phyloP scores from a whole-genome alignment of 2,329 filamentous ascomycete genomes.

The Venturia effusa region DNA sequence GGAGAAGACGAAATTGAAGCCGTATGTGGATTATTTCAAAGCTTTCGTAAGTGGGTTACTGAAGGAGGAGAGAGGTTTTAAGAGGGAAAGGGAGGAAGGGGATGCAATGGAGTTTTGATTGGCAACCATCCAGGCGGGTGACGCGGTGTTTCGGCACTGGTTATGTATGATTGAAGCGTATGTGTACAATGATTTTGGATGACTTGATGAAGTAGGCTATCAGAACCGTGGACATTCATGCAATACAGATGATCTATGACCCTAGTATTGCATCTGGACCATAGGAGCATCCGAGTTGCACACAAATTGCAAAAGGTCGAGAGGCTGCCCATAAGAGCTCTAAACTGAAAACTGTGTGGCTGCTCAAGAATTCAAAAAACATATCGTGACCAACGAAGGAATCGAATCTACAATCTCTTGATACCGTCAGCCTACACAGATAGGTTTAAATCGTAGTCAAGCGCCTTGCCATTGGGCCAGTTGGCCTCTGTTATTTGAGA shows the following conservation, averaged over 20 bases:
- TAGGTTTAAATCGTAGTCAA: slow-evolving; percentile 39
- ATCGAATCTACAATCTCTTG: slow-evolving; percentile 14
- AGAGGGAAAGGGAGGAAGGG: slow-evolving; percentile 45
- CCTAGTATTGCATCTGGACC: too few species aligned
- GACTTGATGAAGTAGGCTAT: not conserved
- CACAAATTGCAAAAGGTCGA: too few species aligned
- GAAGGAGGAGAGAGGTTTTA: slow-evolving; percentile 53
- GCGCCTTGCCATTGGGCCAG: slow-evolving; percentile 48
- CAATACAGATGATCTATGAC: too few species aligned
- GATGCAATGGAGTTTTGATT: slow-evolving; percentile 49
- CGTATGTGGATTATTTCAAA: slow-evolving; percentile 83
- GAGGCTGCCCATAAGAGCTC: too few species aligned
- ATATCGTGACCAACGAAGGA: not conserved
- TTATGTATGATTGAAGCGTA: not conserved
- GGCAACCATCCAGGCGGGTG: not conserved
- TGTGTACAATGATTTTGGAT: not conserved
- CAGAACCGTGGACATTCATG: not conserved
- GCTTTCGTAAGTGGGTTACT: slow-evolving; percentile 68
- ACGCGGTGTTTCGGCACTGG: not conserved
- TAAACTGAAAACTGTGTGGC: too few species aligned
- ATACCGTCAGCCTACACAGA: not conserved
- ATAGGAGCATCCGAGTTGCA: too few species aligned
- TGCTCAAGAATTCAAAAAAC: not conserved
- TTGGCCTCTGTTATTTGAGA: not conserved
- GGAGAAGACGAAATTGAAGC: slow-evolving; percentile 93